Conservation (phyloP, 2,329 filamentous ascomycete genomes). For the Pestalotiopsis sp. region DNA sequence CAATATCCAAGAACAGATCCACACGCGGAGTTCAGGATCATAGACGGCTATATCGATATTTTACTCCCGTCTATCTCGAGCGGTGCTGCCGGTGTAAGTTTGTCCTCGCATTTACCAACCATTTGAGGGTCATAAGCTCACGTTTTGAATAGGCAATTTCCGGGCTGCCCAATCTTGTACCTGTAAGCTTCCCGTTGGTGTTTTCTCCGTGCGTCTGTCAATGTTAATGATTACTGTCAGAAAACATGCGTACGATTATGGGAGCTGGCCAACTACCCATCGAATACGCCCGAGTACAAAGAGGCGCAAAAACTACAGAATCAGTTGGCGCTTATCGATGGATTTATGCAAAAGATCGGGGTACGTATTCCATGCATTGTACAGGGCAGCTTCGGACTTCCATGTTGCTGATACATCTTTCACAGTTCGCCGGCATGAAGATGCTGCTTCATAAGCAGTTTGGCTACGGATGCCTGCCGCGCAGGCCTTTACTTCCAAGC, state of each 20-base stretch:
- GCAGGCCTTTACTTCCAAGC: slow-evolving; percentile 11
- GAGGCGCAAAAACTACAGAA: slow-evolving; percentile 14
- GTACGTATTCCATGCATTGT: neutral
- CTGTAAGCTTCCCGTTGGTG: neutral
- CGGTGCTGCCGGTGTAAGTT: slow-evolving; percentile 18
- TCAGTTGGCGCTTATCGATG: slow-evolving; percentile 11
- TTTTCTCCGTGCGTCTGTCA: neutral
- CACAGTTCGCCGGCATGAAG: slow-evolving; percentile 15
- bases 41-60: slow-evolving; percentile 21
- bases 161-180: neutral
- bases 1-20: slow-evolving; percentile 9
- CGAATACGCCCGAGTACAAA: slow-evolving; percentile 5
- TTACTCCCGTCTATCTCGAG: slow-evolving; percentile 17
- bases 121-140: neutral
- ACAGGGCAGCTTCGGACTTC: neutral
- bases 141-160: neutral
- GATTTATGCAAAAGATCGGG: slow-evolving; percentile 16
- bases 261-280: slow-evolving; percentile 8
- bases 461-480: slow-evolving; percentile 13
- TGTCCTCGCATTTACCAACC: neutral
- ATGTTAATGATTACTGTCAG: neutral
- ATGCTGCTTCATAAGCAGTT: slow-evolving; percentile 16
- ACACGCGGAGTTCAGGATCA: slow-evolving; percentile 15
- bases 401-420: neutral
- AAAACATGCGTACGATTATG: slow-evolving; percentile 11